Evolutionary conservation across 331 rosid species (phyloP), one percentile per base, ranked within the genome.

Genomic region (Cydonia oblonga): DNA sequence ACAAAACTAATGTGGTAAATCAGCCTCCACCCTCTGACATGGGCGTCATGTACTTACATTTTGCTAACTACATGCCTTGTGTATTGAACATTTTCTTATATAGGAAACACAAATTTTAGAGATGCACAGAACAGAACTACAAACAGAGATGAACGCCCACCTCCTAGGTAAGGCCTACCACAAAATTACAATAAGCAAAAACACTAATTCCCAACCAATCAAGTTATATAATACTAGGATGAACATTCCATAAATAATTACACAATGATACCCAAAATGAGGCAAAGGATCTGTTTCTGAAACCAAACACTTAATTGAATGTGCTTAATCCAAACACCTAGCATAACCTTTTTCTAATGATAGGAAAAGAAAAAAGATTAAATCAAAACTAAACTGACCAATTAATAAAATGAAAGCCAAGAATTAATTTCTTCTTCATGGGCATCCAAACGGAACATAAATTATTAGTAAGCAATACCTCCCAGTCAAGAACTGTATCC

Each of bases 401-500:
- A 14, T 32, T 64, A 25, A 28, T n/a, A 30, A 64, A 20, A 64
- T 19, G 23, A 33, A 64, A 25, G 32, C 5, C 6, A 59, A 25
- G 13, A 28, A 63, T 4, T 9, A 28, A 62, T 62, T 62, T 62
- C 42, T 28, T 62, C 38, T 32, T 25, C 35, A 23, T 56, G 28
- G 75, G 12, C 33, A 56, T 61, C 64, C 66, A 49, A 64, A 58
- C 49, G 32, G 65, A 53, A 70, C 75, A 64, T 23, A 69, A 77
- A 64, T 66, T 29, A 23, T 26, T 54, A 58, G 60, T 83, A 63
- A 33, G 19, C 44, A 23, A 26, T 88, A 93, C 97, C 96, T 93
- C 98, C 98, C 98, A 93, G 81, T 93, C 98, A 70, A 93, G 98
- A 82, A 93, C 98, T 8, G 97, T 91, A 81, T 93, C 98, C 89